These are phyloP conservation scores for Scutellaria baicalensis DNA, from an alignment of 257 asterid genomes.

Conservation along the genomic window DNA sequence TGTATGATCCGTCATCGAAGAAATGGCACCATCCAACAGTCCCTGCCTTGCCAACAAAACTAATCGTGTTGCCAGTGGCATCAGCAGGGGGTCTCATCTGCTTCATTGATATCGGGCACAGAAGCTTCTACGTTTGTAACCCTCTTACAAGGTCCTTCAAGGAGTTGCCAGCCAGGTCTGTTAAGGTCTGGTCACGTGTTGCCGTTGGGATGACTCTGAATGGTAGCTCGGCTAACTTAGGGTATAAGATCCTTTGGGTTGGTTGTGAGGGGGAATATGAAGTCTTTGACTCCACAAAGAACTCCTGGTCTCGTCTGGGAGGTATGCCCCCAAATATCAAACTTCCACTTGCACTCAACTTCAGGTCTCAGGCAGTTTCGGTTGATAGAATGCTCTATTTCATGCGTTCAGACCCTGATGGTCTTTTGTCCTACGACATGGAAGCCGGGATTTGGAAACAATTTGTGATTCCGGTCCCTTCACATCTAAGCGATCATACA, in stretches of 20 bases:
- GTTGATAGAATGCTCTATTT: conserved; percentile 54
- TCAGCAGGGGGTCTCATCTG: conserved; percentile 96
- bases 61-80: conserved; percentile 78
- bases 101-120: conserved; percentile 77
- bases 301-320: conserved; percentile 73
- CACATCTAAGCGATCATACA: conserved; percentile 54
- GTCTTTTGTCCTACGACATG: conserved; percentile 68
- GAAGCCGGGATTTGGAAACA: conserved; percentile 63
- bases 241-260: conserved; percentile 82
- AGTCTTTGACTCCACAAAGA: conserved; percentile 53
- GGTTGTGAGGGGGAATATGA: conserved; percentile 81
- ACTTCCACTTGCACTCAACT: conserved; percentile 77
- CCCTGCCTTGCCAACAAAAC: conserved; percentile 68
- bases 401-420: conserved; percentile 85
- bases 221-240: conserved; percentile 32
- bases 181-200: conserved; percentile 81
- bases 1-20: conserved; percentile 65
- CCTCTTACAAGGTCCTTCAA: conserved; percentile 78
- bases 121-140: conserved; percentile 76
- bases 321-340: conserved; percentile 50
- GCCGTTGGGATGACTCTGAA: conserved; percentile 81
- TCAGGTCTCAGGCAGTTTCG: conserved; percentile 73
- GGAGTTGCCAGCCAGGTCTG: conserved; percentile 79
- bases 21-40: conserved; percentile 91
- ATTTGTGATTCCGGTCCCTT: conserved; percentile 58